These are phyloP conservation scores for Zasmidium angulare DNA, from an alignment of 2,329 filamentous ascomycete genomes.

Conservation along the genomic window DNA sequence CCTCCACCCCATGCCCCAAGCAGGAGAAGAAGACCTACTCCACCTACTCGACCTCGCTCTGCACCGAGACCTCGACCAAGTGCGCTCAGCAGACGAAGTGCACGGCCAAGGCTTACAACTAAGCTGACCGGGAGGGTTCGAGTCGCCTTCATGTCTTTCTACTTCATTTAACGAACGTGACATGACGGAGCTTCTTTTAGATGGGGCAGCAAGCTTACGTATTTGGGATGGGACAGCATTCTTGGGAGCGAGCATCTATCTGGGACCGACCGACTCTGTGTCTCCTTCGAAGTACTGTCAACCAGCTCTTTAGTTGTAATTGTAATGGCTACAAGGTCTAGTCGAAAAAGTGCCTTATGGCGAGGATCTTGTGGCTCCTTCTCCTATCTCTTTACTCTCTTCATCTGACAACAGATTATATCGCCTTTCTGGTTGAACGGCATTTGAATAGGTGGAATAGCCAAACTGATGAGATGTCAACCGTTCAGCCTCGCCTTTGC, in stretches of 20 bases:
- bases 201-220: not conserved
- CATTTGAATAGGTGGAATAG: no score
- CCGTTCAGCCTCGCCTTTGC: not conserved
- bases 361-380: no score
- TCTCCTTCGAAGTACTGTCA: no score
- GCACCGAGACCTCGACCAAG: conserved; percentile 15
- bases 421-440: no score
- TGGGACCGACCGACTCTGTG: no score
- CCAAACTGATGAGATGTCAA: not conserved
- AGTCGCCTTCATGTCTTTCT: not conserved
- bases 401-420: no score
- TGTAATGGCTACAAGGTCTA: not conserved
- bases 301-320: not conserved
- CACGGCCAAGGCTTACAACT: not conserved
- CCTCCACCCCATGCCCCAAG: conserved; percentile 13
- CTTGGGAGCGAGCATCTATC: not conserved
- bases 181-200: not conserved
- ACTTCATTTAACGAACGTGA: not conserved
- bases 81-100: conserved; percentile 7
- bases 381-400: no score
- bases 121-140: not conserved
- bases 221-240: not conserved
- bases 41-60: conserved; percentile 12
- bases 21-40: conserved; percentile 8
- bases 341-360: no score